Evolutionary conservation across 2,329 filamentous ascomycete species (phyloP).

Genomic region (Colletotrichum sp.): DNA sequence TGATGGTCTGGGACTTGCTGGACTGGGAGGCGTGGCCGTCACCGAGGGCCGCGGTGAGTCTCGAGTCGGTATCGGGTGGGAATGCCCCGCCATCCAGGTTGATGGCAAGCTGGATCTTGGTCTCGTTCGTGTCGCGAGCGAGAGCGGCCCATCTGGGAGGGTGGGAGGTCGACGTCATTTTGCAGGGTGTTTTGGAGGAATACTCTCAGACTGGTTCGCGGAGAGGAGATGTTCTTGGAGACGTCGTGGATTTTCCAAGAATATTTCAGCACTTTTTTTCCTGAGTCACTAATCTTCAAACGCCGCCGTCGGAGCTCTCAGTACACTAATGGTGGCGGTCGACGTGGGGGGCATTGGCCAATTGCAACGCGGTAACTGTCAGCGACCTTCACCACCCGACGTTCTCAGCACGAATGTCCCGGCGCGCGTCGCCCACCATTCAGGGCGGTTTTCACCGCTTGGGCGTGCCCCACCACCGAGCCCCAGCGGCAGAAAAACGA

Average conservation of each 20-base stretch:
- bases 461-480: background rate
- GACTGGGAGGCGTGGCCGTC: slow-evolving; percentile 82
- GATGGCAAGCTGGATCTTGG: slow-evolving; percentile 90
- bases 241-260: background rate
- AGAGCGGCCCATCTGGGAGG: slow-evolving; percentile 73
- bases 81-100: slow-evolving; percentile 91
- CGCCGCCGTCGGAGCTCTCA: slow-evolving; percentile 16
- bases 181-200: background rate
- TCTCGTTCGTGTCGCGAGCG: slow-evolving; percentile 95
- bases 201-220: background rate
- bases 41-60: slow-evolving; percentile 49
- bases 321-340: background rate
- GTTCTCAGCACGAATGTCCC: background rate
- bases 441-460: slow-evolving; percentile 12
- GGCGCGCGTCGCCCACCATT: background rate
- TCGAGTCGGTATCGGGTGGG: slow-evolving; percentile 66
- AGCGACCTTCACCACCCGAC: background rate
- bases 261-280: background rate
- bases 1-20: slow-evolving; percentile 84
- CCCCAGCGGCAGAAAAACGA: slow-evolving; percentile 18
- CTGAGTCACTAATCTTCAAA: background rate
- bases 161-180: slow-evolving; percentile 17
- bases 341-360: slow-evolving; percentile 18
- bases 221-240: background rate
- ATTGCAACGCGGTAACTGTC: background rate